Evolutionary conservation across 176 grass and related monocot genomes (phyloP), one percentile per base, ranked within the genome.

Genomic region (Melocanna baccifera): DNA sequence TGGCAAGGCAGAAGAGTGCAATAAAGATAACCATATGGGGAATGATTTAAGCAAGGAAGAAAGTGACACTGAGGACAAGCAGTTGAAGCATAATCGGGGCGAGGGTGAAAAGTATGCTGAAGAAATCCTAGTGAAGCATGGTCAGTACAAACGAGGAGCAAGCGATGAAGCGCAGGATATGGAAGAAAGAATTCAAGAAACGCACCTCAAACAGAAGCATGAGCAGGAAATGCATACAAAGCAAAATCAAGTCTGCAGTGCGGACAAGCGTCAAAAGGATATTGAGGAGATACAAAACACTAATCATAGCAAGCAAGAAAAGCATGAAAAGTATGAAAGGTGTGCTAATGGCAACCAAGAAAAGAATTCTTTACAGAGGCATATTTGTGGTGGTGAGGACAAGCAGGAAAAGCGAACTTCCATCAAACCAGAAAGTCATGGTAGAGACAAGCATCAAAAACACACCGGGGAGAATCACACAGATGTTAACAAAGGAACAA

Each of bases 361-460:
- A 22, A 86, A 57, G 19, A n/a, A 67, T 19, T 73, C 67, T 46
- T 40, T 73, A 9, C 29, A 73, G 11, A 83, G 69, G 30, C 51
- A 83, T 48, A 57, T 56, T 20, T 34, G 51, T 11, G 51, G 28
- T 42, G 53, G 39, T 1, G 58, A 67, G 12, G 57, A 83, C 12
- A 83, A 79, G 39, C 79, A 58, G 34, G 89, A 68, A 61, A 83
- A 74, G 29, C 79, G 25, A 32, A 26, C 20, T 18, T 12, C 58
- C 14, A 61, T 22, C n/a, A 78, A 65, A 48, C 64, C 23, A 48
- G 39, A 32, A 15, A 86, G 53, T 12, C 47, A 65, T 50, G 66
- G 39, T 1, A 82, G 73, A 81, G 66, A 68, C 14, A 89, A 86
- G 70, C 53, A 89, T 69, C 15, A 78, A 67, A 89, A 61, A 57